Base-by-base conservation (phyloP, 768 basidiomycete genomes). In the Trametes cubensis region DNA sequence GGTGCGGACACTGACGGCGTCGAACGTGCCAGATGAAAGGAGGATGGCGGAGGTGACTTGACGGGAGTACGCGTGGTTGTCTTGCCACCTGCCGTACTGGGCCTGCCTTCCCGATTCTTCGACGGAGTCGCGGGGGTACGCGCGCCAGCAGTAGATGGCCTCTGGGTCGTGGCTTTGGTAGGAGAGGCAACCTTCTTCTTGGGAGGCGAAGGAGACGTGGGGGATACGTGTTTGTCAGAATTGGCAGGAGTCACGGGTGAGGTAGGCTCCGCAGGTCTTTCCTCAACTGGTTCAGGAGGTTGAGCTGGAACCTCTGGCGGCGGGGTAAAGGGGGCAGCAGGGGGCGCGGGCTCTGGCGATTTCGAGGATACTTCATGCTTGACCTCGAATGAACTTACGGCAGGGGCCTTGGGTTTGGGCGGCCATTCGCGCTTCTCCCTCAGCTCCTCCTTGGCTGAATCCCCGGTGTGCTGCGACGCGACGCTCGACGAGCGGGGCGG, bases 401-500 rank as follows among this genome's bases (percentile, higher is more conserved):
- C 56, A 18, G 53, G 40, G 52, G 54, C n/a, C 61, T 69, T 70
- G 13, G 66, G 64, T 58, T 60, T 67, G 2, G 76, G 90, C 7
- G 90, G 89, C 89, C 89, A 91, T 79, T 92, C 92, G 46, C 84
- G 82, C 70, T 82, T 85, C 72, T 88, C 89, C 74, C 84, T 88
- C 41, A 76, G 70, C 68, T 90, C 89, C 68, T 86, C 87, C 73
- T 83, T 86, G 38, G 78, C 75, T 14, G 86, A 81, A 71, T 91
- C 89, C 45, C 85, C 83, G 8, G 84, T 81, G 56, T 76, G 77
- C 66, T 90, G 84, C 28, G 88, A 88, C 20, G 81, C 75, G 61
- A 85, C 87, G 66, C 86, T 90, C n/a, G 83, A 80, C 66, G 86
- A 87, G 61, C 89, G 83, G 17, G 84, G 79, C 26, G 81, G 70